Base-by-base conservation (phyloP, 176 grass and related monocot species). In the Urochloa ruziziensis region DNA sequence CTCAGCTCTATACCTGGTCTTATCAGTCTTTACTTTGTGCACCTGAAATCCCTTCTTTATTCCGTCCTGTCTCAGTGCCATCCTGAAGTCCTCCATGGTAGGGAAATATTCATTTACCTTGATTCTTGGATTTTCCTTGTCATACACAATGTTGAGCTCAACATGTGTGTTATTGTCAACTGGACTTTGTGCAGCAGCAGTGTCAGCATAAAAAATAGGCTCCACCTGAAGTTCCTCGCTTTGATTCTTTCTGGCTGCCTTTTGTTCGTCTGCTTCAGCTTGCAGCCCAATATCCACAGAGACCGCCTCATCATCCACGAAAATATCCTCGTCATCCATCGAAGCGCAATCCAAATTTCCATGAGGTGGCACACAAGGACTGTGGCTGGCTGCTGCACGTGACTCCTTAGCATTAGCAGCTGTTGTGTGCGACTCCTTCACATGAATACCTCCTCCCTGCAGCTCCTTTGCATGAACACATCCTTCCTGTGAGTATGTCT, bases 1-100 rank as follows among this genome's bases (percentile, higher is more conserved):
- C 15, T 80, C 21, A 51, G 77, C 77, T 65, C 77, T 80, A 80
- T 80, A 80, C 77, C 77, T 80, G 51, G 29, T 67, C 77, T 67
- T 80, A 80, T 80, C 77, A 27, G 62, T 66, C 43, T 25, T 66
- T 3, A 66, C 32, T 65, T 66, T 80, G 61, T 80, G 77, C 77
- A 80, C 77, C 61, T 51, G 37, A 66, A 66, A 67, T 21, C 44
- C 61, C 29, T 49, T 48, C 11, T 51, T 18, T 65, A 80, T 18
- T 49, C 43, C 61, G 52, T 80, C 19, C 15, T 80, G 77, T 65
- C 77, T 80, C 61, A 80, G 11, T 36, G 77, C 77, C 61, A 80
- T 35, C 44, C 77, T 66, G 43, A 80, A 80, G 19, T 80, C 46
- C 43, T 66, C 29, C 76, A 79, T 79, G 1, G 76, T 47, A 21